Base-by-base conservation (phyloP, 2,329 filamentous ascomycete genomes). In the Xylaria multiplex region DNA sequence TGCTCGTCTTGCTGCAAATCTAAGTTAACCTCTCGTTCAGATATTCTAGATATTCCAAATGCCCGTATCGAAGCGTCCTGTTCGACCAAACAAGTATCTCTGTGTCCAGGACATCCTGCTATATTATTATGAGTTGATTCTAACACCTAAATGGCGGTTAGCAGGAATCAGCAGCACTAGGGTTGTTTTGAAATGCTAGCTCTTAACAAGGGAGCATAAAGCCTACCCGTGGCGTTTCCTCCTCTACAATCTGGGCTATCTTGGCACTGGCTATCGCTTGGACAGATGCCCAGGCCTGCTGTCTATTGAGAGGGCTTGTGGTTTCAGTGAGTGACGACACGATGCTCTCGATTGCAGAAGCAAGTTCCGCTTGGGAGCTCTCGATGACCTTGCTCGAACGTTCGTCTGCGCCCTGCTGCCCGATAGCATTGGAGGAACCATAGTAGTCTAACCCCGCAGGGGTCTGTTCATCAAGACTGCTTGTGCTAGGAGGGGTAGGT, bases 401-500 rank as follows among this genome's bases (percentile, higher is more conserved):
- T 8, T 49, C n/a, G 7, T 30, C 30, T n/a, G 16, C 35, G 24
- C 32, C 50, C 24, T 6, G 32, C 11, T 19, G 19, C 30, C 56
- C 43, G 56, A 55, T 55, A n/a, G 43, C 7, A 43, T 49, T 43
- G 8, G 35, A 27, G 16, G 30, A 24, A 9, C 40, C 45, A 50
- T 64, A 42, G 32, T 49, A 19, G 24, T 64, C 49, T 19, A 45
- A 53, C 7, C 42, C 19, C 49, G 62, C 30, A 27, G 62, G 62
- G 62, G 62, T 64, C 19, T 14, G 27, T 43, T 55, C 62, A 55
- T 52, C 52, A 52, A 56, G 45, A n/a, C 62, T 65, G 32, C 42
- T 60, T 16, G 43, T 40, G 30, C 50, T 50, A 6, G 62, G 57
- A 16, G 62, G 56, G 22, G 62, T 65, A 50, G 54, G 57, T 52